These are phyloP conservation scores for Dryas drummondii DNA, from an alignment of 306 rosid genomes.

Conservation along the genomic window DNA sequence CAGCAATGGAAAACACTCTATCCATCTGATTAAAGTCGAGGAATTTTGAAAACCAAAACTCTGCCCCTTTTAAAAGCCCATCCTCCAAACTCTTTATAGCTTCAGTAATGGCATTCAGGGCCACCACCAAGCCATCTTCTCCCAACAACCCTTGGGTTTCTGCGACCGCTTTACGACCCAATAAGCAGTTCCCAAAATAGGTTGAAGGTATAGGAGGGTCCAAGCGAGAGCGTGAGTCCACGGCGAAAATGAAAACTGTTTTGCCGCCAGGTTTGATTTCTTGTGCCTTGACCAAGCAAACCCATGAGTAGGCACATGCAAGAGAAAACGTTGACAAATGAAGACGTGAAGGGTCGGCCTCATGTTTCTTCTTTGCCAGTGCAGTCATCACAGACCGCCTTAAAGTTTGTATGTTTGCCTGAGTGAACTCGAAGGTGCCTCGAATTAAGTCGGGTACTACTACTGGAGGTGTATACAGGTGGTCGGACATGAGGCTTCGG, in stretches of 20 bases:
- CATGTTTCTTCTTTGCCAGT: neutral
- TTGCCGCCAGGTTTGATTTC: neutral
- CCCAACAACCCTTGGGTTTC: slow-evolving; percentile 8
- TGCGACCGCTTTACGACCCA: neutral
- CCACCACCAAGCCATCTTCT: neutral
- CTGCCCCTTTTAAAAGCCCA: neutral
- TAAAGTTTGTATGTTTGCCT: neutral
- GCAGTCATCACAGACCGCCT: neutral
- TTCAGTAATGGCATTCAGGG: slow-evolving; percentile 8
- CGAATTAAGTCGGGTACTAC: neutral
- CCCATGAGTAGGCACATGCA: slow-evolving; percentile 26
- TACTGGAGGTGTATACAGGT: neutral
- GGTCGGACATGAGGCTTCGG: slow-evolving; percentile 22
- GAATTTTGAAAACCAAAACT: neutral
- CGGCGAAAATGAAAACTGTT: neutral
- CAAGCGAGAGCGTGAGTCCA: slow-evolving; percentile 2
- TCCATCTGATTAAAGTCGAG: neutral
- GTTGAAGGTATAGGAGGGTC: slow-evolving; percentile 5
- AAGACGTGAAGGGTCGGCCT: neutral
- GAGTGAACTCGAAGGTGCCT: slow-evolving; percentile 29
- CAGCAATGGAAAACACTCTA: neutral
- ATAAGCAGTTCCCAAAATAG: slow-evolving; percentile 24
- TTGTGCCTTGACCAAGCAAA: slow-evolving; percentile 28
- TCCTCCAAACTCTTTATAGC: slow-evolving; percentile 9
- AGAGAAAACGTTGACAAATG: slow-evolving; percentile 31